These are phyloP conservation scores for slime mould (Dictyostelium discoideum) DNA, from an alignment of 78 protist genomes.

Conservation along the genomic window DNA sequence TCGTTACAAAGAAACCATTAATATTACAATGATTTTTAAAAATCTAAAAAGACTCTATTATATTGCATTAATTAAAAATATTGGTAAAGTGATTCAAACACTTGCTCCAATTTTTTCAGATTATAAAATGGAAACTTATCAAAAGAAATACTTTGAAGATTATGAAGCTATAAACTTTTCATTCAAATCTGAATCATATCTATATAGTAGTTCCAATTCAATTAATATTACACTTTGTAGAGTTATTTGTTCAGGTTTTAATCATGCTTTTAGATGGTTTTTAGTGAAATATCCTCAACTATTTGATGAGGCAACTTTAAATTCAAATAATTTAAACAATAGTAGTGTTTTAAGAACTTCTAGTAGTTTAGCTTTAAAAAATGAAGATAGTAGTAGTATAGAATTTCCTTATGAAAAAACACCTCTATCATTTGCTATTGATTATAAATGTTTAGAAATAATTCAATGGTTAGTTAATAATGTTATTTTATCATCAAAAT, in stretches of 20 bases:
- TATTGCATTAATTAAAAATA: background rate
- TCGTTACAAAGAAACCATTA: background rate
- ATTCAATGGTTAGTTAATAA: conserved; percentile 7
- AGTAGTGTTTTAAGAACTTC: background rate
- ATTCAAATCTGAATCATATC: background rate
- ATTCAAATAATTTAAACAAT: background rate
- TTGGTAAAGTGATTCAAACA: background rate
- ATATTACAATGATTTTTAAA: background rate
- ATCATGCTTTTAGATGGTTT: background rate
- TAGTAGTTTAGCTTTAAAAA: background rate
- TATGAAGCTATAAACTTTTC: background rate
- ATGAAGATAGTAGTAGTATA: background rate
- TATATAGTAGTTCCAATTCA: background rate
- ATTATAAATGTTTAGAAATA: background rate
- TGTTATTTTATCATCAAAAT: background rate
- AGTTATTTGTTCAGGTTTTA: background rate
- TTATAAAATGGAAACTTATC: background rate
- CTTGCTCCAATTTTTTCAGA: background rate
- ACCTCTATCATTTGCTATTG: background rate
- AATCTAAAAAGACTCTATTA: background rate
- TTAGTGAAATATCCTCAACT: background rate
- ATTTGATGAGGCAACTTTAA: background rate
- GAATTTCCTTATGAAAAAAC: background rate
- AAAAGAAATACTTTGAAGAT: background rate
- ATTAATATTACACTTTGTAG: background rate